Conservation (phyloP, 2,329 filamentous ascomycete genomes). For the Aspergillus pseudonomiae region DNA sequence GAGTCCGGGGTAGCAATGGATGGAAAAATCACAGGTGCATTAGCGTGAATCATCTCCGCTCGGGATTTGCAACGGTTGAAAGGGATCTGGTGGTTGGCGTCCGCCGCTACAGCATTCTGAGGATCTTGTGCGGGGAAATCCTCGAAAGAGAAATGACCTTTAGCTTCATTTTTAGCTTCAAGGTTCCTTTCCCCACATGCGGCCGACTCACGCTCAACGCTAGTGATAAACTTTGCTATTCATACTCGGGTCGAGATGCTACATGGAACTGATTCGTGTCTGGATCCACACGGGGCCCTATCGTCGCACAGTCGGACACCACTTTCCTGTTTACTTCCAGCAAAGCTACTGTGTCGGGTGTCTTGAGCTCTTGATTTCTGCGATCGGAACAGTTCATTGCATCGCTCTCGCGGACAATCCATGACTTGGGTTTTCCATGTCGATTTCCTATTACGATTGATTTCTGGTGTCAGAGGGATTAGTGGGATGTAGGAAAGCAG, state of each 20-base stretch:
- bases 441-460: not conserved
- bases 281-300: not conserved
- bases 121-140: not conserved
- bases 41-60: conserved; percentile 6
- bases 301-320: not conserved
- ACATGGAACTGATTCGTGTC: not conserved
- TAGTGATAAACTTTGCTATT: not conserved
- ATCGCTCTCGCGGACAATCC: not conserved
- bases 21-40: conserved; percentile 7
- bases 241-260: not conserved
- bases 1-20: conserved; percentile 6
- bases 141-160: not conserved
- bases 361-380: not conserved
- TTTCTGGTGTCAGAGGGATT: not conserved
- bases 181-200: not conserved
- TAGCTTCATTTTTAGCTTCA: not conserved
- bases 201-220: not conserved
- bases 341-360: not conserved
- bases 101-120: not conserved
- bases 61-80: not conserved
- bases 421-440: not conserved
- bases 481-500: not conserved
- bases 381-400: not conserved
- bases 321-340: not conserved
- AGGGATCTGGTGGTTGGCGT: not conserved